Conservation (phyloP, 129 eudicot species). For the Dittrichia graveolens region DNA sequence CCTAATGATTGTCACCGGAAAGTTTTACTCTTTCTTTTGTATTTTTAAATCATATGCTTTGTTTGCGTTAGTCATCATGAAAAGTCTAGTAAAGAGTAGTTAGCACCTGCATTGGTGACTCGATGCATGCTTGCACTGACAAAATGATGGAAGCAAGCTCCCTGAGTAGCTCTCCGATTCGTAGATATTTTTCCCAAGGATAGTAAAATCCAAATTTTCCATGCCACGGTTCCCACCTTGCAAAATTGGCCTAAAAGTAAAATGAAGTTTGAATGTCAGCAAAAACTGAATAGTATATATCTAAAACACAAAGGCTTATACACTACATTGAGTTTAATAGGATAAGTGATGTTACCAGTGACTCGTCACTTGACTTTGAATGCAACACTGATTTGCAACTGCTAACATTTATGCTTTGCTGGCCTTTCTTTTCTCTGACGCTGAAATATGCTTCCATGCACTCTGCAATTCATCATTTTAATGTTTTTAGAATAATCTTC, state of each 20-base stretch:
- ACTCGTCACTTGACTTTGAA: constrained; percentile 78
- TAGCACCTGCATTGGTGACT: constrained; percentile 60
- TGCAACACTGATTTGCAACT: constrained; percentile 70
- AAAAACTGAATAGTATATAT: neutral
- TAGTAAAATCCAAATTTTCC: constrained; percentile 67
- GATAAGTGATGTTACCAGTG: constrained; percentile 50
- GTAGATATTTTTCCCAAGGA: constrained; percentile 83
- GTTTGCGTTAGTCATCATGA: neutral
- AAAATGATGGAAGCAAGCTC: constrained; percentile 62
- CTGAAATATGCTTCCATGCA: constrained; percentile 71
- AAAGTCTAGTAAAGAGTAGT: constrained; percentile 1
- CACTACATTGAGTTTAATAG: neutral
- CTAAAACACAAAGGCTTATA: neutral
- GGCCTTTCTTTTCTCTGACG: constrained; percentile 44
- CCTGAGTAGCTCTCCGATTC: constrained; percentile 64
- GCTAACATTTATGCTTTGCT: constrained; percentile 25
- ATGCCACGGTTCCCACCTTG: constrained; percentile 97
- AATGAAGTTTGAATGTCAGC: neutral
- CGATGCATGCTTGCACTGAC: constrained; percentile 59
- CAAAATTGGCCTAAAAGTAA: constrained; percentile 65
- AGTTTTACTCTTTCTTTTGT: neutral
- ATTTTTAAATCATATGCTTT: neutral
- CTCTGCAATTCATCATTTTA: constrained; percentile 41
- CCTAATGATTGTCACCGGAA: neutral
- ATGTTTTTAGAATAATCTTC: constrained; percentile 5